Evolutionary conservation across 176 grass and related monocot species (phyloP), one percentile per base, ranked within the genome.

Genomic region (Aegilops speltoides): DNA sequence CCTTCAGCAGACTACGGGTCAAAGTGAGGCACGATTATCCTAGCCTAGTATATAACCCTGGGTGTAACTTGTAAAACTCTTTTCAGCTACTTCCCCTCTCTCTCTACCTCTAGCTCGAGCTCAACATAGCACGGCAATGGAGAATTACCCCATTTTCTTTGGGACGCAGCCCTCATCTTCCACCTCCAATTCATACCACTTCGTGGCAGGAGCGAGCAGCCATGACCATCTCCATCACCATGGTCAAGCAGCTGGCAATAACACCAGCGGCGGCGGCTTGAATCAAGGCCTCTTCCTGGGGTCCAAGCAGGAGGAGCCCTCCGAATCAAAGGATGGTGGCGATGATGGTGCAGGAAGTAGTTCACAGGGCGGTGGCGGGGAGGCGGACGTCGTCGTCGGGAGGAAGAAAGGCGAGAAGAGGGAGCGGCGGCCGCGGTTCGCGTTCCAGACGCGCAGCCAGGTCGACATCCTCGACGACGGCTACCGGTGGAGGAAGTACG

Each of bases 401-500:
- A 92, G 69, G 88, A 94, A 77, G 74, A 97, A 94, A 24, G 81
- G 84, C 0, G 77, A 89, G 81, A 92, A 92, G 86, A 97, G 90
- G 92, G 95, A 92, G 78, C 87, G 88, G 67, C 85, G 76, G 56
- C 90, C 92, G 4, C 88, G 92, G 11, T 97, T 76, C 57, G 95
- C 90, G 2, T 97, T 97, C 80, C 95, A 97, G 89, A 97, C 95
- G 10, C 88, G 95, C 61, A 97, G 95, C 88, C 92, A 97, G 87
- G 92, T 92, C 0, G 92, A 97, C 83, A 97, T 97, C 82, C 95
- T 97, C 54, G 95, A 97, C 62, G 95, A 97, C 57, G 95, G 95
- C 34, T 97, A 97, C 76, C 86, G 95, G 85, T 97, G 95, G 95
- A 94, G 95, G 79, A 97, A 97, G 77, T 97, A 97, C 84, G 95